Percentiles rank a stretch among this genome's conserved stretches.
Conservation (phyloP, 495 filamentous ascomycete species). For the Pseudomonodictys pantanalensis region DNA sequence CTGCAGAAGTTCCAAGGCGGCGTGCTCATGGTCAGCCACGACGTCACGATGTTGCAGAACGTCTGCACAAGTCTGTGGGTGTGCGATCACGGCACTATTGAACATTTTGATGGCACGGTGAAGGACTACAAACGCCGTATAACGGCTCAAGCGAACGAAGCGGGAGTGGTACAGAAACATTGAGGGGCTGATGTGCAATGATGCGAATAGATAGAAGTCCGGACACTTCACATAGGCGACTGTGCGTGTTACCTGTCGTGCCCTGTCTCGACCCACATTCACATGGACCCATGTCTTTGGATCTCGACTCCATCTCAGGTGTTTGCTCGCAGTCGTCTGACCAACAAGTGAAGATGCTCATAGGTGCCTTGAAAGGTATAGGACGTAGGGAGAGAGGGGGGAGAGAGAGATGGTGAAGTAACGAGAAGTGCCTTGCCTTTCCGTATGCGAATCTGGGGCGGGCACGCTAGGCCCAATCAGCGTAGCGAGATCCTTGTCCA, state of each 20-base stretch:
- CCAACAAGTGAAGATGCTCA: too few species aligned
- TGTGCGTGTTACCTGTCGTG: background rate
- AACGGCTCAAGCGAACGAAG: constrained; percentile 78
- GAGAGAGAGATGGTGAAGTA: too few species aligned
- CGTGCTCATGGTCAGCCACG: constrained; percentile 97
- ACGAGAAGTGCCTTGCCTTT: background rate
- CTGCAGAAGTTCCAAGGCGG: constrained; percentile 86
- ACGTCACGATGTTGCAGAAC: constrained; percentile 96
- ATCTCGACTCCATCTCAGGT: too few species aligned
- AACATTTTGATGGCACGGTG: constrained; percentile 93
- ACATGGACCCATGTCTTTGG: too few species aligned
- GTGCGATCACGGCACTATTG: constrained; percentile 91
- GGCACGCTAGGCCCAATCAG: background rate
- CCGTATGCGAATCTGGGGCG: background rate
- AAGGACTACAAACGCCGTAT: constrained; percentile 98
- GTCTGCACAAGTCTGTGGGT: constrained; percentile 96
- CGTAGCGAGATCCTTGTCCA: background rate
- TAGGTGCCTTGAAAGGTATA: too few species aligned
- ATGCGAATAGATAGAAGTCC: background rate
- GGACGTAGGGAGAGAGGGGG: too few species aligned
- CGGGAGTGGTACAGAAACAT: constrained; percentile 68
- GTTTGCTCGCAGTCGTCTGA: too few species aligned
- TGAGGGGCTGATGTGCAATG: constrained; percentile 5
- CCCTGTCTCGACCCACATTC: too few species aligned
- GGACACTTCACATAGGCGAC: background rate